Percentiles rank a stretch among this genome's conserved stretches.
phyloP scores from a whole-genome alignment of 768 basidiomycete species.

The Mycena haematopus region DNA sequence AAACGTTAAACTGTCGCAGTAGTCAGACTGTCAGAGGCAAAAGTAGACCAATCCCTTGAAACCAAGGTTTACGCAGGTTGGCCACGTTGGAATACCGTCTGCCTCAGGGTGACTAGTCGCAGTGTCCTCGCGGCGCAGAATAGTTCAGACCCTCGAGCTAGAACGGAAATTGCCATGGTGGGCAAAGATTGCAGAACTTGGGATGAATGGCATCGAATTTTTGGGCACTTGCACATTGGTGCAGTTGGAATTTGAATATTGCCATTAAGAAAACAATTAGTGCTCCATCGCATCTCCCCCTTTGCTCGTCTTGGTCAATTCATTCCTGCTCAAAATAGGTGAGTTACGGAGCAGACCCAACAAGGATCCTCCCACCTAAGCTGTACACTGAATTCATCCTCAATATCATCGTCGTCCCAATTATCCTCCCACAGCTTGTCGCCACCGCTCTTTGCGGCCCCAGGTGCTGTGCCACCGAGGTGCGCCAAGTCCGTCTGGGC shows the following conservation, averaged over 20 bases:
- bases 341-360: conserved; percentile 7
- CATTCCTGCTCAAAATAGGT: conserved; percentile 54
- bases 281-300: conserved; percentile 62
- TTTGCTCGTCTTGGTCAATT: conserved; percentile 65
- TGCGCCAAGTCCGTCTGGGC: conserved; percentile 84
- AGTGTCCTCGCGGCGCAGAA: neutral
- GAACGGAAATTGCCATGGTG: neutral
- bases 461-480: conserved; percentile 74
- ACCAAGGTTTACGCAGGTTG: too few species aligned
- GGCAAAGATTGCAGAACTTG: conserved; percentile 13
- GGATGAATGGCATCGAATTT: conserved; percentile 38
- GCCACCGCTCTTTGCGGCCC: conserved; percentile 78
- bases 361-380: conserved; percentile 70
- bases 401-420: conserved; percentile 99
- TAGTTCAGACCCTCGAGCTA: neutral
- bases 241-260: conserved; percentile 16
- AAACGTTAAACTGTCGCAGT: too few species aligned
- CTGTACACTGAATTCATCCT: conserved; percentile 96
- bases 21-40: too few species aligned
- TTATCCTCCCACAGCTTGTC: conserved; percentile 99
- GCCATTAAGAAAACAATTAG: conserved; percentile 34
- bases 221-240: neutral
- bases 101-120: conserved; percentile 19
- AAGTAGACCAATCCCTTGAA: too few species aligned
- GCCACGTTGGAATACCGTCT: too few species aligned